A percentile compares a stretch with the other conserved stretches of the same genome.
These are phyloP conservation scores for Geosmithia flava DNA, from an alignment of 2,329 filamentous ascomycete species.

Conservation along the genomic window DNA sequence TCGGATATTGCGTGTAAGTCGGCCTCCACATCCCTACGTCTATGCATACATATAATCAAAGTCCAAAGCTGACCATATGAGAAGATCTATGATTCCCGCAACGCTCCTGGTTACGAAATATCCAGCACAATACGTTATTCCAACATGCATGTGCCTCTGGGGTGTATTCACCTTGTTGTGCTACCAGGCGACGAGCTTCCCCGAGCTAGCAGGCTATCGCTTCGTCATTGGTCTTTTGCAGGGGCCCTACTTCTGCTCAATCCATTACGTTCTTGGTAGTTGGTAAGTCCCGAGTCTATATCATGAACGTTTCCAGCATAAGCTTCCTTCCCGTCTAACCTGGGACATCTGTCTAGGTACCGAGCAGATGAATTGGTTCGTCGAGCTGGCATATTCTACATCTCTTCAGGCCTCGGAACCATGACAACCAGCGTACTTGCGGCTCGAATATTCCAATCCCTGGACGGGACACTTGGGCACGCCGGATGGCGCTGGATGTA, in stretches of 20 bases:
- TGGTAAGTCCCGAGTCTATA: slow-evolving; percentile 17
- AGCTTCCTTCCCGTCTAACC: background rate
- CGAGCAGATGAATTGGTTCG: slow-evolving; percentile 31
- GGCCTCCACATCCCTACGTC: slow-evolving; percentile 21
- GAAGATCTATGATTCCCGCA: slow-evolving; percentile 25
- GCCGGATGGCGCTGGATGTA: slow-evolving; percentile 46
- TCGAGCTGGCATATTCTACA: slow-evolving; percentile 36
- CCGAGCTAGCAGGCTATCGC: slow-evolving; percentile 37
- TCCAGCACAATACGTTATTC: slow-evolving; percentile 37
- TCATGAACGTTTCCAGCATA: no score
- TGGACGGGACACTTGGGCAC: slow-evolving; percentile 30
- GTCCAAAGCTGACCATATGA: background rate
- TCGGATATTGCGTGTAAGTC: slow-evolving; percentile 16
- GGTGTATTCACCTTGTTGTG: slow-evolving; percentile 44
- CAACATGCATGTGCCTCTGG: slow-evolving; percentile 38
- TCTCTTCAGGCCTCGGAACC: slow-evolving; percentile 35
- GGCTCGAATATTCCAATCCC: slow-evolving; percentile 22
- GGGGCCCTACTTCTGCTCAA: slow-evolving; percentile 25
- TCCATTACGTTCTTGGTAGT: slow-evolving; percentile 20
- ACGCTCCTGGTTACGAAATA: slow-evolving; percentile 33
- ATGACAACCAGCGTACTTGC: slow-evolving; percentile 39
- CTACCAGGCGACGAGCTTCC: slow-evolving; percentile 33
- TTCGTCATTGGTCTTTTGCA: slow-evolving; percentile 44
- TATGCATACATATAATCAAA: background rate
- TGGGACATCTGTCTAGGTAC: slow-evolving; percentile 13